phyloP scores from a whole-genome alignment of 805 yeast genomes.

The Citeromyces matritensis region DNA sequence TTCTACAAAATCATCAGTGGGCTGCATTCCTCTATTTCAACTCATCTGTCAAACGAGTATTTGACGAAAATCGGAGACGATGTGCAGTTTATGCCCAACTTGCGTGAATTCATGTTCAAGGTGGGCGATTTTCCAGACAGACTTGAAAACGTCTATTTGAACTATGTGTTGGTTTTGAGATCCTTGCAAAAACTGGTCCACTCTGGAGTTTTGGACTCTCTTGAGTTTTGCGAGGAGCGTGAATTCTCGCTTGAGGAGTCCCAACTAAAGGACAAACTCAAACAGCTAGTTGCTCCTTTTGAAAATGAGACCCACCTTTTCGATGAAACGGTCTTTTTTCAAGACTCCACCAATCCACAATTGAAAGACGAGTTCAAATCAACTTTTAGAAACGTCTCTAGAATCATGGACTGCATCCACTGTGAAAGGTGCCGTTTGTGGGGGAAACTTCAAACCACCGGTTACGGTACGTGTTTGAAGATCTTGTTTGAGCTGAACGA shows the following conservation, averaged over 20 bases:
- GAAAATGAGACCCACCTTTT: constrained; percentile 16
- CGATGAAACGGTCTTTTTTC: constrained; percentile 29
- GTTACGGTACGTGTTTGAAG: constrained; percentile 94
- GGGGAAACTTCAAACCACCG: constrained; percentile 96
- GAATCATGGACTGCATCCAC: constrained; percentile 96
- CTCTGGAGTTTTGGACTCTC: constrained; percentile 12
- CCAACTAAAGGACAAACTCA: constrained; percentile 13
- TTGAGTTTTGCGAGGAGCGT: constrained; percentile 10
- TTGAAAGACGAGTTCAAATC: constrained; percentile 77
- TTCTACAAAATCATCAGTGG: constrained; percentile 84
- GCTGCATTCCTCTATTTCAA: constrained; percentile 89
- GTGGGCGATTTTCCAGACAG: constrained; percentile 89
- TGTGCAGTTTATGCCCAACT: constrained; percentile 57
- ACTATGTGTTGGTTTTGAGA: constrained; percentile 76
- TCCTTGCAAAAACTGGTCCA: constrained; percentile 48
- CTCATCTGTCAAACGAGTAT: constrained; percentile 80
- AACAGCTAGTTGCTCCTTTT: constrained; percentile 15
- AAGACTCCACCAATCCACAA: constrained; percentile 27
- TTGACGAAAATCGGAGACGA: constrained; percentile 50
- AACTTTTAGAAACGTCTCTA: constrained; percentile 79
- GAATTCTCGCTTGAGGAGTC: constrained; percentile 14
- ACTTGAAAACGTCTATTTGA: constrained; percentile 77
- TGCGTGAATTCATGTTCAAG: constrained; percentile 69
- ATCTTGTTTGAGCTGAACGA: constrained; percentile 66
- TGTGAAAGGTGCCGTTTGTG: constrained; percentile 96